A percentile compares a stretch with the other conserved stretches of the same genome.
These are phyloP conservation scores for Malus fusca DNA, from an alignment of 306 rosid species.

Conservation along the genomic window DNA sequence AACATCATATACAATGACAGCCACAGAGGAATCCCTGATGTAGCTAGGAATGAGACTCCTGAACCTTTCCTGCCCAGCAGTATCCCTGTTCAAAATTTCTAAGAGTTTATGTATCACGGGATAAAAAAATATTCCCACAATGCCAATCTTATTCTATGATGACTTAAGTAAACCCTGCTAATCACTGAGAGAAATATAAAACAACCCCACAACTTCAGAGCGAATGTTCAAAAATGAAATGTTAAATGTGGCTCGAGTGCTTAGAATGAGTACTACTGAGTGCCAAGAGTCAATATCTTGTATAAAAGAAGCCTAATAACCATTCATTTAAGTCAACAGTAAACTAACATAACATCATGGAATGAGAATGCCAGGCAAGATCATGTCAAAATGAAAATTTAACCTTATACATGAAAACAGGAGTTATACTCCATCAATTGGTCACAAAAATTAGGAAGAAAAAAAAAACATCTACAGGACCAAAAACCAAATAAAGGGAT, in stretches of 20 bases:
- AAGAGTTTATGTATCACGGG: not conserved
- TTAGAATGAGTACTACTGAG: not conserved
- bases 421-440: not conserved
- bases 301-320: not conserved
- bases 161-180: not conserved
- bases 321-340: not conserved
- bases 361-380: not conserved
- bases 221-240: not conserved
- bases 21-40: slow-evolving; percentile 56
- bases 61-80: slow-evolving; percentile 58
- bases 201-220: not conserved
- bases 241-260: not conserved
- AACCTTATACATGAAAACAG: not conserved
- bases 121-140: not conserved
- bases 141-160: not conserved
- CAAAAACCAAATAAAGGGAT: not conserved
- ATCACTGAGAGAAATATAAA: not conserved
- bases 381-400: not conserved
- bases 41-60: slow-evolving; percentile 61
- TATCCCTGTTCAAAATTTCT: slow-evolving; percentile 34
- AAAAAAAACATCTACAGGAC: not conserved
- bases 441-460: not conserved
- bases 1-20: slow-evolving; percentile 47
- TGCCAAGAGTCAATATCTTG: not conserved
- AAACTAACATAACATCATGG: not conserved